Evolutionary conservation across 1,284 basidiomycete species (phyloP), one percentile per base, ranked within the genome.

Genomic region (Cerioporus squamosus): DNA sequence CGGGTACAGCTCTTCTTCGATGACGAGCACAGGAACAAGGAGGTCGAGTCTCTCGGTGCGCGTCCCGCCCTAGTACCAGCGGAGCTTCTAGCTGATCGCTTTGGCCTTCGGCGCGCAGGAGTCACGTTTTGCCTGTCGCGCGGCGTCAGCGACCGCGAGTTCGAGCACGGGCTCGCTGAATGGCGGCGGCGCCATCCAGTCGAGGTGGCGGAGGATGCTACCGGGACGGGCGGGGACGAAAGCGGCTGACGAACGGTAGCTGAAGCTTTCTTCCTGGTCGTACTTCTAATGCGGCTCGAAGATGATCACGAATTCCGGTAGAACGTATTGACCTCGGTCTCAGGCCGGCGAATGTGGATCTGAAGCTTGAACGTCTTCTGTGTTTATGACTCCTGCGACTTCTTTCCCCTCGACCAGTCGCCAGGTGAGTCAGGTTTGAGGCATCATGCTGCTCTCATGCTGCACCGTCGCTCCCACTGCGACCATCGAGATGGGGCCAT

Each of bases 1-100:
- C 38, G 20, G 24, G 24, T 20, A 44, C 51, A 90, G 92, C 77
- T 95, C 3, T 94, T 94, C 74, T 95, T 91, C 61, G 92, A 94
- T 62, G 93, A 95, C 66, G 93, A 95, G 70, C 71, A 70, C 54
- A 79, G 92, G 31, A 94, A 95, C 66, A 80, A 78, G 26, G 91
- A 94, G 62, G 91, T 93, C 0, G 88, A 93, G 69, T 79, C 76
- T 33, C 74, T 93, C 6, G 90, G 90, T 83, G 53, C 50, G 61
- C 57, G 43, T 42, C 46, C 36, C 56, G 46, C 55, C 18, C 18
- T n/a, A 65, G 5, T 29, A 29, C 17, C 12, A n/a, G 45, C 2
- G 15, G 26, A 47, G 40, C 43, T 29, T 36, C 39, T 24, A 36
- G 43, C 43, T 52, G 43, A 52, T 52, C 33, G 33, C 10, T 44